Conservation (phyloP, 2,329 filamentous ascomycete genomes). For the Botrytis fabae region DNA sequence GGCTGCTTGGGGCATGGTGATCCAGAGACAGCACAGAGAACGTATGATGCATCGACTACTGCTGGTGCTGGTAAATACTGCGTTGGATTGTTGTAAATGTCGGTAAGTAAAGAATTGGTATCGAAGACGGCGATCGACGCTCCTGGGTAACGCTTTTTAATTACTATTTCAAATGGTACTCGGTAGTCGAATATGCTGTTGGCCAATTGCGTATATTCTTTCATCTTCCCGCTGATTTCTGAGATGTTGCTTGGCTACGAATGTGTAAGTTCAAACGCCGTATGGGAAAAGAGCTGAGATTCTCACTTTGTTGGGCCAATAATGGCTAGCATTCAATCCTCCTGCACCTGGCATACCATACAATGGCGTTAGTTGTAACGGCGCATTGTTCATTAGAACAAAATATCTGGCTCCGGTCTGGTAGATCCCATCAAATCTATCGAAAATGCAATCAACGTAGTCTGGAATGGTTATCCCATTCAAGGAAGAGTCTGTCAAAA, state of each 20-base stretch:
- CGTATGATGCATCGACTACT: constrained; percentile 60
- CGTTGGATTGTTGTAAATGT: constrained; percentile 62
- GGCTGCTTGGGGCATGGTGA: constrained; percentile 42
- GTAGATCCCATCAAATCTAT: constrained; percentile 63
- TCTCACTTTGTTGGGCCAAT: constrained; percentile 46
- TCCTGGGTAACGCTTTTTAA: constrained; percentile 53
- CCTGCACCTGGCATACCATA: constrained; percentile 56
- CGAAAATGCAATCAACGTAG: constrained; percentile 69
- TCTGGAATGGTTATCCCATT: constrained; percentile 59
- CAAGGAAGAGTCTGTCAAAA: constrained; percentile 64
- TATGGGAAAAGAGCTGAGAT: background rate
- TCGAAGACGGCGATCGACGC: constrained; percentile 67
- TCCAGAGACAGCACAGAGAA: constrained; percentile 49
- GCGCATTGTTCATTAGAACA: constrained; percentile 68
- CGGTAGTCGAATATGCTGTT: constrained; percentile 54
- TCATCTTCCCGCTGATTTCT: constrained; percentile 50
- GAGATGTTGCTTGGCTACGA: constrained; percentile 49
- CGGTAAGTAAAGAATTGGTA: constrained; percentile 61
- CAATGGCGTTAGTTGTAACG: constrained; percentile 65
- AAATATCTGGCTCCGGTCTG: constrained; percentile 67
- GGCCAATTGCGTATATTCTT: constrained; percentile 51
- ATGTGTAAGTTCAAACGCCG: constrained; percentile 41
- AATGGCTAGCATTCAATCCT: constrained; percentile 46
- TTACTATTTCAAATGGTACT: constrained; percentile 48
- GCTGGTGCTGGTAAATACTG: constrained; percentile 63